Percentiles rank a stretch among this genome's conserved stretches.
phyloP scores from a whole-genome alignment of 192 early-diverging fungal species.

The Linnemannia zychae region DNA sequence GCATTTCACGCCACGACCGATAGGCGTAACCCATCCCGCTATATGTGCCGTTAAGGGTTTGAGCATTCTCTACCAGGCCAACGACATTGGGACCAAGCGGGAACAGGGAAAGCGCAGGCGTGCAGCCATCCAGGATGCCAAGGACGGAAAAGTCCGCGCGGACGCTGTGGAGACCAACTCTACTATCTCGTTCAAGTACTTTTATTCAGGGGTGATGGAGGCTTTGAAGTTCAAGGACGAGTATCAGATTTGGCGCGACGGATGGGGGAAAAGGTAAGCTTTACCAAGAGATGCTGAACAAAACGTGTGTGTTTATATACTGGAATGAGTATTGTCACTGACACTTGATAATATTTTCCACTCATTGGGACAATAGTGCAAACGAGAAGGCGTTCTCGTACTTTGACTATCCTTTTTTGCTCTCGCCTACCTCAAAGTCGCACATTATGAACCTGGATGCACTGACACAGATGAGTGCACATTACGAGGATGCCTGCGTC shows the following conservation, averaged over 20 bases:
- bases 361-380: slow-evolving; percentile 27
- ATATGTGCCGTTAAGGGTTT: slow-evolving; percentile 66
- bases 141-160: slow-evolving; percentile 7
- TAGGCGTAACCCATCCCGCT: slow-evolving; percentile 58
- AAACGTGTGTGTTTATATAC: neutral
- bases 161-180: slow-evolving; percentile 24
- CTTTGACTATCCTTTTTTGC: slow-evolving; percentile 79
- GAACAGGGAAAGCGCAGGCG: slow-evolving; percentile 52
- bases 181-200: slow-evolving; percentile 47
- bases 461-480: slow-evolving; percentile 80
- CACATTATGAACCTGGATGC: slow-evolving; percentile 82
- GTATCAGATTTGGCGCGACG: slow-evolving; percentile 77
- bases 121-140: slow-evolving; percentile 61
- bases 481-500: slow-evolving; percentile 87
- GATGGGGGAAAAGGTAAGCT: slow-evolving; percentile 58
- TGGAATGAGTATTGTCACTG: slow-evolving; percentile 14
- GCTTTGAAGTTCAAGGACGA: slow-evolving; percentile 84
- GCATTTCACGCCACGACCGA: slow-evolving; percentile 60
- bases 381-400: slow-evolving; percentile 69
- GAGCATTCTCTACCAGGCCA: slow-evolving; percentile 66
- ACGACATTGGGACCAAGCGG: slow-evolving; percentile 55
- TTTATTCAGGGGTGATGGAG: slow-evolving; percentile 55
- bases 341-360: slow-evolving; percentile 22
- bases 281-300: neutral
- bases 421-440: slow-evolving; percentile 76